Evolutionary conservation across 495 filamentous ascomycete species (phyloP).

Genomic region (Neurospora pannonica): DNA sequence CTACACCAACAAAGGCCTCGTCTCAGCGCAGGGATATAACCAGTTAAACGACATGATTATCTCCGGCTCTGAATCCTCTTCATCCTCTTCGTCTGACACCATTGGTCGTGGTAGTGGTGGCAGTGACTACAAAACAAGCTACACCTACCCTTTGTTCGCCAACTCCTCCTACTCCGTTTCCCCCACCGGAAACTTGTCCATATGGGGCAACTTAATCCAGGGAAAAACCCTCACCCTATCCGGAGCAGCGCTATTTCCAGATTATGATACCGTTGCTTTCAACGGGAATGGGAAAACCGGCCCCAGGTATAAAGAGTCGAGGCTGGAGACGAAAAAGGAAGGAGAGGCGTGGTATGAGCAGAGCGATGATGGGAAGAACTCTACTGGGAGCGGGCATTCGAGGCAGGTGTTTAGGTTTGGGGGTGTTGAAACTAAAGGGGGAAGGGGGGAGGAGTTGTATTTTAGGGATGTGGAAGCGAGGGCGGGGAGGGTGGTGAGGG

Average conservation of each 20-base stretch:
- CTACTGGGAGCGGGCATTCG: constrained; percentile 42
- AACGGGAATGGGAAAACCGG: background rate
- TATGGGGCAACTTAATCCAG: constrained; percentile 49
- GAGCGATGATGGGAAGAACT: constrained; percentile 34
- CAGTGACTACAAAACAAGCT: constrained; percentile 33
- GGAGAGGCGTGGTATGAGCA: constrained; percentile 45
- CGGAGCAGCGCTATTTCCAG: constrained; percentile 51
- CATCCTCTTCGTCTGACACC: constrained; percentile 27
- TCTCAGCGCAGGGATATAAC: constrained; percentile 48
- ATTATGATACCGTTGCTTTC: constrained; percentile 30
- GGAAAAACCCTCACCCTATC: constrained; percentile 44
- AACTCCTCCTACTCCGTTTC: constrained; percentile 42
- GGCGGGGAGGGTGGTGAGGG: constrained; percentile 19
- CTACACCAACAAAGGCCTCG: constrained; percentile 49
- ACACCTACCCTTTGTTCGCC: constrained; percentile 55
- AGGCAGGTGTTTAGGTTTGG: constrained; percentile 47
- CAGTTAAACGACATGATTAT: constrained; percentile 56
- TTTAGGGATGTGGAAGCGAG: constrained; percentile 1
- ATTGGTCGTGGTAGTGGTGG: too few relatives aligned
- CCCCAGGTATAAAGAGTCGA: constrained; percentile 29
- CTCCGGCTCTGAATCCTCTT: constrained; percentile 44
- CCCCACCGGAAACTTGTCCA: constrained; percentile 43
- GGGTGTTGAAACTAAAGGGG: constrained; percentile 4
- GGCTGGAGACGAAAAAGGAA: constrained; percentile 42
- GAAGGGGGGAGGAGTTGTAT: constrained; percentile 3